phyloP scores from a whole-genome alignment of 1,139 yeast species.

The Geotrichum macrosporum region DNA sequence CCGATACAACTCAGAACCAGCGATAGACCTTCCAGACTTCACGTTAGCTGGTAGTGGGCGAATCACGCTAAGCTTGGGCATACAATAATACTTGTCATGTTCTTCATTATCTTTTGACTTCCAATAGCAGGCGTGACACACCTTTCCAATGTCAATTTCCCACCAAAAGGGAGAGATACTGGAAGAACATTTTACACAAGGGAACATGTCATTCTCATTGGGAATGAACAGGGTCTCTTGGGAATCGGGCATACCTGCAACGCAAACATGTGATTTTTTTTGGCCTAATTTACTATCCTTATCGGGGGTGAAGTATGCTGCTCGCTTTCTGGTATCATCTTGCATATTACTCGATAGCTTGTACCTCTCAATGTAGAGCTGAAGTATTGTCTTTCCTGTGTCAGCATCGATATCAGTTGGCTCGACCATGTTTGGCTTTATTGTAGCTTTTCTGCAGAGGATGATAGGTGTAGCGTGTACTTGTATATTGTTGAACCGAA shows the following conservation, averaged over 20 bases:
- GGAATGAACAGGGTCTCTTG: too few relatives aligned
- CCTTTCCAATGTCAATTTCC: conserved; percentile 1
- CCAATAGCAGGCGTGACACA: conserved; percentile 21
- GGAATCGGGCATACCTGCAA: too few relatives aligned
- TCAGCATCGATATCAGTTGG: conserved; percentile 26
- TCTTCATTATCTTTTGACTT: conserved; percentile 12
- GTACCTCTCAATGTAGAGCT: conserved; percentile 33
- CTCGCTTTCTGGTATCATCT: conserved; percentile 29
- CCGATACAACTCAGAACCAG: not conserved
- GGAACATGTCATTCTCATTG: not conserved
- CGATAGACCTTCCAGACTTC: not conserved
- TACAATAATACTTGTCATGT: conserved; percentile 11
- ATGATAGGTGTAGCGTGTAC: conserved; percentile 35
- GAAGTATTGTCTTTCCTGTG: conserved; percentile 32
- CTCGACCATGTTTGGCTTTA: conserved; percentile 6
- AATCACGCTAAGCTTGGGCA: conserved; percentile 1
- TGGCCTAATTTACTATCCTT: too few relatives aligned
- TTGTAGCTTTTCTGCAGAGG: conserved; percentile 30
- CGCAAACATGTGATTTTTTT: too few relatives aligned
- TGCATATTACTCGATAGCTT: conserved; percentile 26
- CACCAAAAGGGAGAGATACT: conserved; percentile 26
- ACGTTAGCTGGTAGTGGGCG: not conserved
- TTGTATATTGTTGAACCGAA: conserved; percentile 41
- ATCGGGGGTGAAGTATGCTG: conserved; percentile 23
- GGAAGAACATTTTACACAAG: conserved; percentile 24